These are phyloP conservation scores for Arthrocladium fulminans DNA, from an alignment of 2,329 filamentous ascomycete genomes.

Conservation along the genomic window DNA sequence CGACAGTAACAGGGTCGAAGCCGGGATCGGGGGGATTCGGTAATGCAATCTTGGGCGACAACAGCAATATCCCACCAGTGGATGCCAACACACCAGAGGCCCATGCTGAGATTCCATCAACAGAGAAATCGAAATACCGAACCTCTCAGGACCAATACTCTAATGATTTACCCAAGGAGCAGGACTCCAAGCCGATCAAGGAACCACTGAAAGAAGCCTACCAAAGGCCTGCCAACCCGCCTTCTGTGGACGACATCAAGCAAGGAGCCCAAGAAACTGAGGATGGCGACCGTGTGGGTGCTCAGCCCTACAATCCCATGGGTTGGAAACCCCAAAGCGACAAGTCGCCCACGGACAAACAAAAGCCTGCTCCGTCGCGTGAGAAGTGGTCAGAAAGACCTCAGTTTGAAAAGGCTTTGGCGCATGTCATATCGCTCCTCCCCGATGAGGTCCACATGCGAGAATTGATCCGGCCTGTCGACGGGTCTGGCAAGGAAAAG, in stretches of 20 bases:
- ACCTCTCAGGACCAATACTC: not conserved
- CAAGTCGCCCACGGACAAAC: not conserved
- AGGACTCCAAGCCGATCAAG: constrained; percentile 6
- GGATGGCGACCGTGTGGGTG: not conserved
- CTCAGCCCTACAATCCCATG: not conserved
- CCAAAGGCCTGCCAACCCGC: not conserved
- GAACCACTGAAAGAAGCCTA: not conserved
- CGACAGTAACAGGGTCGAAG: not conserved
- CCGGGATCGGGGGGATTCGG: constrained; percentile 2
- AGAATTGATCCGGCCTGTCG: constrained; percentile 31
- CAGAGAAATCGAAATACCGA: constrained; percentile 1
- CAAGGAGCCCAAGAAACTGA: constrained; percentile 2
- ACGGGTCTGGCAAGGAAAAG: constrained; percentile 32
- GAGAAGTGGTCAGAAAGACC: constrained; percentile 19
- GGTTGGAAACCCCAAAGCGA: constrained; percentile 1
- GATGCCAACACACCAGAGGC: constrained; percentile 5
- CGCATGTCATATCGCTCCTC: constrained; percentile 18
- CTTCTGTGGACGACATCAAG: not conserved
- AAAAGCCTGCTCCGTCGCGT: not conserved
- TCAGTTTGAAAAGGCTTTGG: constrained; percentile 20
- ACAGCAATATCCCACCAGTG: not conserved
- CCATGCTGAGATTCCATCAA: not conserved
- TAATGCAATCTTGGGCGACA: constrained; percentile 5
- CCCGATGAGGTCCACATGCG: constrained; percentile 23
- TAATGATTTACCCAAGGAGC: constrained; percentile 1